Evolutionary conservation across 371 early-diverging fungal species (phyloP).

Genomic region (Apophysomyces variabilis): DNA sequence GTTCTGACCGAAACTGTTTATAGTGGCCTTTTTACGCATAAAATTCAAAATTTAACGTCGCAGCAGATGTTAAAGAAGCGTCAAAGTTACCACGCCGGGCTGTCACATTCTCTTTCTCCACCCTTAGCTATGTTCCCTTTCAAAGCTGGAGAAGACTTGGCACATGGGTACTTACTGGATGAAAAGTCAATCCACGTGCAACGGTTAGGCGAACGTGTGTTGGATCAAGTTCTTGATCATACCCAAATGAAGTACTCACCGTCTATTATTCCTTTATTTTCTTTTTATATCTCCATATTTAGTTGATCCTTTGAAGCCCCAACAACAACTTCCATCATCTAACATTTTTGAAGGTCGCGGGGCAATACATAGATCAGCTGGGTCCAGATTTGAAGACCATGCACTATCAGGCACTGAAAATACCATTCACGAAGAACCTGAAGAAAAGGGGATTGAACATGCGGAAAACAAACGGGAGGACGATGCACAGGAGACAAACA

Average conservation of each 20-base stretch:
- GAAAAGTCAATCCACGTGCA: constrained; percentile 7
- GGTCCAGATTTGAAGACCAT: not conserved
- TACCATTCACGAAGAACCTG: constrained; percentile 4
- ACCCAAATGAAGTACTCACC: not conserved
- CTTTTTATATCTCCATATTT: not conserved
- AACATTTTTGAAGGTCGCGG: not conserved
- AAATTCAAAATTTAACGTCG: constrained; percentile 21
- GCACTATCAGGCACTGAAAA: not conserved
- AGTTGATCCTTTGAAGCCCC: constrained; percentile 2
- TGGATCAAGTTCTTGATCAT: not conserved
- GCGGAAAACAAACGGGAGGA: constrained; percentile 3
- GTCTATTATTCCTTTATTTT: not conserved
- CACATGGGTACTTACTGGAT: constrained; percentile 9
- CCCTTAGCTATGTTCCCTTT: not conserved
- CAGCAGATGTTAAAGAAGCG: constrained; percentile 14
- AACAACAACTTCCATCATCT: not conserved
- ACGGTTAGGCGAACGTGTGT: constrained; percentile 10
- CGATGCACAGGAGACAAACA: not conserved
- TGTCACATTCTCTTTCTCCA: not conserved
- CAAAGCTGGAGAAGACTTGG: constrained; percentile 1
- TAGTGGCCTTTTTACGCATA: constrained; percentile 23
- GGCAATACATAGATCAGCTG: not conserved
- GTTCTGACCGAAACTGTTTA: not conserved
- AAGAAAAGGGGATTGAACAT: constrained; percentile 2
- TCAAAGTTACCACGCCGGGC: constrained; percentile 12